Evolutionary conservation across 352 stramenopile genomes (phyloP), one percentile per base, ranked within the genome.

Genomic region (Lagenidium sp.): DNA sequence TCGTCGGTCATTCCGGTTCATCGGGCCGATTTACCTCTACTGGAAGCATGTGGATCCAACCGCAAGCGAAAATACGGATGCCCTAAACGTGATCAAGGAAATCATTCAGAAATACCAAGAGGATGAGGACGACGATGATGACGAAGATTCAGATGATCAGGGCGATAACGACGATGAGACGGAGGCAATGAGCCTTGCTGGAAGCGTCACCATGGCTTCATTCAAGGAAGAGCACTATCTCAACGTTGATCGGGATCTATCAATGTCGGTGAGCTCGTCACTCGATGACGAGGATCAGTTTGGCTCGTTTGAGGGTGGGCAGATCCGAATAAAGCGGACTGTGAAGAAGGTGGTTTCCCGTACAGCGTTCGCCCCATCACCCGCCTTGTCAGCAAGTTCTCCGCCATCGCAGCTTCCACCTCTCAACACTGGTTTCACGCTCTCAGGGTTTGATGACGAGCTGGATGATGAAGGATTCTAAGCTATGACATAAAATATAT

Each of bases 1-100:
- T 22, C 73, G 92, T 16, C 77, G 81, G 24, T 98, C 92, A 18
- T 96, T 97, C 57, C 68, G 63, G 20, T 97, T 86, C 55, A 90
- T 99, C 38, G 84, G 93, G 4, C 81, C 83, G 26, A 76, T 95
- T 44, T 98, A 98, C 57, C 62, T 95, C 41, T 95, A 97, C 61
- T 98, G 95, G 95, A 90, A 95, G 57, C 77, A 92, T 39, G 80
- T 73, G 19, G 80, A 92, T 36, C 80, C 80, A 32, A 86, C 66
- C 4, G 83, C 69, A 16, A 75, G 64, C 42, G 75, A 85, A 31
- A 89, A 92, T 46, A 61, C 53, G 18, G 66, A 85, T 6, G 53
- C 70, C 21, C 50, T 89, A n/a, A 60, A 74, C 40, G 57, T 57
- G 18, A 66, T 87, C 6, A 82, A 86, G 43, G 53, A 57, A 18